Percentiles rank a stretch among this genome's conserved stretches.
phyloP scores from a whole-genome alignment of 768 basidiomycete genomes.

The Tulasnella sp. region DNA sequence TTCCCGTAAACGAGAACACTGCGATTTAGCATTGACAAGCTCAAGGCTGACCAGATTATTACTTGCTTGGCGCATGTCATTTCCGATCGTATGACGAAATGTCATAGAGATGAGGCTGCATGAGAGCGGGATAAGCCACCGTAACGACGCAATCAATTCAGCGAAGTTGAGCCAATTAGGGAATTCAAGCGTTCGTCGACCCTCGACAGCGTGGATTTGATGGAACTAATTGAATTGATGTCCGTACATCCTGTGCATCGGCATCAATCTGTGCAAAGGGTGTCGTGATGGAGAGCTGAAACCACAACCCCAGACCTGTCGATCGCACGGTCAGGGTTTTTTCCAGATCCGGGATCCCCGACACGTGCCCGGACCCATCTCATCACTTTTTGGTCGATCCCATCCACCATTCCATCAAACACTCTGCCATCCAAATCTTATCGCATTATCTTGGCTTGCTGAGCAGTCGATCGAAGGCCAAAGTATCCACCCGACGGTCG shows the following conservation, averaged over 20 bases:
- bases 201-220: not conserved
- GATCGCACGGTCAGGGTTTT: not conserved
- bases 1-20: not conserved
- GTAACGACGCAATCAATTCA: not conserved
- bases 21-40: not conserved
- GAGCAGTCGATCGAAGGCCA: not conserved
- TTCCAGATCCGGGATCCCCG: not conserved
- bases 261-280: not conserved
- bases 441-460: not conserved
- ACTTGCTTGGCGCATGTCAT: not conserved
- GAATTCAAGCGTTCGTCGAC: not conserved
- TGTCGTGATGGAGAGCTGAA: not conserved
- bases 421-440: not conserved
- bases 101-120: not conserved
- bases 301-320: not conserved
- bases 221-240: not conserved
- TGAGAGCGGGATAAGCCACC: not conserved
- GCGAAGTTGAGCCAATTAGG: not conserved
- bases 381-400: not conserved
- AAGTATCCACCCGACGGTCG: not conserved
- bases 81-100: not conserved
- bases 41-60: not conserved
- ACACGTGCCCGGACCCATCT: not conserved
- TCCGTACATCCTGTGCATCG: no score
- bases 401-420: not conserved